Evolutionary conservation across 2,329 filamentous ascomycete genomes (phyloP).

Genomic region (Neofusicoccum sp.): DNA sequence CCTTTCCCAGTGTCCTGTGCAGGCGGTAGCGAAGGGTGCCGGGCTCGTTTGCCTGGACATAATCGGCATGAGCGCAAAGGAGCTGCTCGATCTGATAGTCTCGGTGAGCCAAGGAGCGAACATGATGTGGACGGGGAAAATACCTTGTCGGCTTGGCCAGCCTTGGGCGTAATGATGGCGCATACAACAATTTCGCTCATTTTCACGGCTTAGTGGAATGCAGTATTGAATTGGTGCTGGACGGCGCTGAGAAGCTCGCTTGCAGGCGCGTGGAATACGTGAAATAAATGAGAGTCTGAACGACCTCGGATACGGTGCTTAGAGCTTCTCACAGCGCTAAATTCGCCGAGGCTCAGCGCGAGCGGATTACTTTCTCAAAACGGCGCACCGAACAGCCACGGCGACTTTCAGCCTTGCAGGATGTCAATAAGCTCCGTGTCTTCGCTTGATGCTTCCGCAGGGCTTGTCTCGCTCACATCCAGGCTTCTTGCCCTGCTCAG

Average conservation of each 20-base stretch:
- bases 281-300: no score
- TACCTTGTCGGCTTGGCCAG: slow-evolving; percentile 34
- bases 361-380: no score
- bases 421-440: no score
- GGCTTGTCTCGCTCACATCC: no score
- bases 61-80: slow-evolving; percentile 25
- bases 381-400: no score
- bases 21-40: slow-evolving; percentile 34
- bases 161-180: slow-evolving; percentile 32
- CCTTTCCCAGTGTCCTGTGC: slow-evolving; percentile 30
- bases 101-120: neutral
- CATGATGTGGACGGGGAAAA: neutral
- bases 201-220: slow-evolving; percentile 23
- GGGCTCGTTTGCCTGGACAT: slow-evolving; percentile 34
- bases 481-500: no score
- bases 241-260: neutral
- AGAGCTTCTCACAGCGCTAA: no score
- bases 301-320: no score
- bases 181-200: slow-evolving; percentile 27
- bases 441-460: no score
- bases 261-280: no score
- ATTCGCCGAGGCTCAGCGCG: no score
- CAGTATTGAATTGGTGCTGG: neutral
- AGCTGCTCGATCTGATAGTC: slow-evolving; percentile 32
- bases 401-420: no score